Evolutionary conservation across 768 basidiomycete species (phyloP).

Genomic region (Termitomyces sp.): DNA sequence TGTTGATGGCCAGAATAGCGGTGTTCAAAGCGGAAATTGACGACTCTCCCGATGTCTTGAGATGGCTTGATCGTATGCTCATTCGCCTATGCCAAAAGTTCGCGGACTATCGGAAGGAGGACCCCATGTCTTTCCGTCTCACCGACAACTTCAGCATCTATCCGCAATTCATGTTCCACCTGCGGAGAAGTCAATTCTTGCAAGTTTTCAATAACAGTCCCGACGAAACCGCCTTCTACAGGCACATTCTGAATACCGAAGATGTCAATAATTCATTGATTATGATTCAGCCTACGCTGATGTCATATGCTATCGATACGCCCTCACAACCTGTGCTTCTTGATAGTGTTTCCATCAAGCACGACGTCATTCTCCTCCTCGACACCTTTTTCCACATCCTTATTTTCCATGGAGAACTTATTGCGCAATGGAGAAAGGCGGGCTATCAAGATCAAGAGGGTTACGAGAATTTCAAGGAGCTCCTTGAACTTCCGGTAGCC

Average conservation of each 20-base stretch:
- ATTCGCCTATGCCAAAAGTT: conserved; percentile 99
- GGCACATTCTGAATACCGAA: conserved; percentile 95
- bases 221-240: conserved; percentile 98
- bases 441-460: conserved; percentile 99
- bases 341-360: conserved; percentile 96
- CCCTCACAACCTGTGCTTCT: conserved; percentile 91
- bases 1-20: conserved; percentile 97
- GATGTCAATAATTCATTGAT: conserved; percentile 99
- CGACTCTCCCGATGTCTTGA: conserved; percentile 90
- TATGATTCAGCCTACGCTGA: conserved; percentile 99
- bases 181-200: conserved; percentile 94
- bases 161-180: conserved; percentile 99
- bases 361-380: conserved; percentile 91
- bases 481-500: conserved; percentile 77
- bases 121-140: conserved; percentile 88
- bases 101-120: conserved; percentile 97
- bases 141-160: conserved; percentile 98
- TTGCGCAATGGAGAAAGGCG: conserved; percentile 97
- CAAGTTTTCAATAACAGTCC: conserved; percentile 99
- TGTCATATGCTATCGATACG: conserved; percentile 95
- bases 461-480: conserved; percentile 96
- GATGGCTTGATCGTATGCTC: conserved; percentile 98
- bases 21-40: conserved; percentile 99
- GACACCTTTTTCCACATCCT: conserved; percentile 99
- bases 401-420: conserved; percentile 97